Evolutionary conservation across 108 stramenopile genomes (phyloP), one percentile per base, ranked within the genome.

Genomic region (Aurantiochytrium sp.): DNA sequence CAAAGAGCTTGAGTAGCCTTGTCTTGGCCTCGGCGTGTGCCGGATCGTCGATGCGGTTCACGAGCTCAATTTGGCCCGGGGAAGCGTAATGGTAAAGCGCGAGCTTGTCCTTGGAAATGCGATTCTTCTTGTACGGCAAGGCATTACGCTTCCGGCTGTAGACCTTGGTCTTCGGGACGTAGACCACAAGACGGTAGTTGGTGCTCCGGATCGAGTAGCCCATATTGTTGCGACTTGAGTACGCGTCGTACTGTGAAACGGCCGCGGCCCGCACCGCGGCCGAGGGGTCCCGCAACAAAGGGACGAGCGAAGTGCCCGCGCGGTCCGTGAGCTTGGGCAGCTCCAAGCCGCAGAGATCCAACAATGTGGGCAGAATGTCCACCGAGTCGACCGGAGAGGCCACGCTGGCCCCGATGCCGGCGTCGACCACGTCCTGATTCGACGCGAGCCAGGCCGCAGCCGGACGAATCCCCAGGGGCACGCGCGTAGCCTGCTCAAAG

Each of bases 131-230:
- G 73, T 81, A 81, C 2, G 73, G 42, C 1, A 65, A 34, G 32
- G 32, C 42, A 0, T 81, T 81, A 12, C 45, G 39, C 42, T 81
- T 81, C 36, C n/a, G n/a, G 2, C 45, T 81, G 39, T 41, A 27
- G 10, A 48, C 39, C 45, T 81, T 81, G n/a, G 21, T 12, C 30
- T 81, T 48, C 36, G 21, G 21, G 21, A 48, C 73, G 24, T 48
- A 81, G 45, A 81, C 24, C 10, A 81, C 73, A 24, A 81, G 45
- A 12, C 73, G 73, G 42, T 41, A 81, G 45, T 41, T 81, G 1
- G 3, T 41, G 73, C 42, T 81, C 6, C 88, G 69, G 12, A 81
- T 85, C 19, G 88, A 88, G 45, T 88, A 88, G n/a, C 81, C 88
- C 54, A 85, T 85, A n/a, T 55, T 27, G 27, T 69, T 88, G 34